Evolutionary conservation across 176 grass and related monocot genomes (phyloP).

Genomic region (Lolium multiflorum): DNA sequence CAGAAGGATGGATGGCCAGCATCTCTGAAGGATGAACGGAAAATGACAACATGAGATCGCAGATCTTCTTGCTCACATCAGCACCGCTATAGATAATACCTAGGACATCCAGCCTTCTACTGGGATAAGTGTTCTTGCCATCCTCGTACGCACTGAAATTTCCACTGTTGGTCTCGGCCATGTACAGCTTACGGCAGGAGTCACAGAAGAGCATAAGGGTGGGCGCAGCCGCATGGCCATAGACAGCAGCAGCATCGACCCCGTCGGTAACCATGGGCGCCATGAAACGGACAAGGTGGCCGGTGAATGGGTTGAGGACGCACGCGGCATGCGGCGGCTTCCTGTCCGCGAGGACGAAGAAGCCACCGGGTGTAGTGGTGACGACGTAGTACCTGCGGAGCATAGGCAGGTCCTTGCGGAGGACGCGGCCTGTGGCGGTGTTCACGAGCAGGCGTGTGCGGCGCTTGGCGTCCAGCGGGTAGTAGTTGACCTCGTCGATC

Average conservation of each 20-base stretch:
- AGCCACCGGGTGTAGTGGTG: neutral
- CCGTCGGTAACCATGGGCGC: neutral
- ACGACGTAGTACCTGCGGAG: neutral
- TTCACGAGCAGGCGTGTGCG: neutral
- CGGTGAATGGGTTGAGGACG: conserved; percentile 28
- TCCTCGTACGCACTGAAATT: neutral
- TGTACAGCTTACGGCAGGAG: neutral
- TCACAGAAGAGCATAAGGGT: neutral
- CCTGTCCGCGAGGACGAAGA: neutral
- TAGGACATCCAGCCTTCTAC: neutral
- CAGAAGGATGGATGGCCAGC: neutral
- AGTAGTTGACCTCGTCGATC: neutral
- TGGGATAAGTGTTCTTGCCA: neutral
- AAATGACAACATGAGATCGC: neutral
- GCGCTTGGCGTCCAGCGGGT: neutral
- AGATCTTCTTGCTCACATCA: neutral
- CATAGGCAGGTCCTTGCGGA: conserved; percentile 14
- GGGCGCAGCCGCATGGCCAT: neutral
- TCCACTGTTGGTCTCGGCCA: neutral
- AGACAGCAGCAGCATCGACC: neutral
- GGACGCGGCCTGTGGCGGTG: neutral
- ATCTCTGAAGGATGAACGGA: neutral
- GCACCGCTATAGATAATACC: neutral
- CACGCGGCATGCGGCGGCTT: neutral
- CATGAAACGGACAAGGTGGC: neutral